Evolutionary conservation across 2,329 filamentous ascomycete genomes (phyloP).

Genomic region (Cercospora beticola): DNA sequence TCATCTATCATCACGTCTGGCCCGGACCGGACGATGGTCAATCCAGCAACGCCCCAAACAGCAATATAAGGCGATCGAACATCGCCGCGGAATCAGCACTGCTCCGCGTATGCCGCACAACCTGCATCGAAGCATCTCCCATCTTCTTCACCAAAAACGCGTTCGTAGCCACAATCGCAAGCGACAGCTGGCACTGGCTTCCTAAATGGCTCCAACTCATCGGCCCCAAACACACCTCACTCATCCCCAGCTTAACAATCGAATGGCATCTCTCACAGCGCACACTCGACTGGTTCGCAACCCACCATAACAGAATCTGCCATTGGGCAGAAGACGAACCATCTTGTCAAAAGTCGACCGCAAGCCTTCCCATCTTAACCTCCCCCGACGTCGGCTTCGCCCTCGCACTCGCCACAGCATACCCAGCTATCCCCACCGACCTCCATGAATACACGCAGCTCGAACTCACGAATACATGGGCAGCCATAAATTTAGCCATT

Average conservation of each 20-base stretch:
- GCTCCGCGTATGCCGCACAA: not conserved
- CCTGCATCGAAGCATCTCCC: not conserved
- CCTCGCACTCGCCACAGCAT: too few species aligned
- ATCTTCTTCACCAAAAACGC: not conserved
- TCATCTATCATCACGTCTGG: not conserved
- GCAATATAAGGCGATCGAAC: not conserved
- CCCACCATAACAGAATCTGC: too few species aligned
- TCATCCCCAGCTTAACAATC: not conserved
- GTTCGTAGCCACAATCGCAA: not conserved
- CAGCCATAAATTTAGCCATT: too few species aligned
- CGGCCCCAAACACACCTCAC: not conserved
- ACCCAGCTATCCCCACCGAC: too few species aligned
- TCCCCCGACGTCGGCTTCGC: too few species aligned
- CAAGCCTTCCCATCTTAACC: too few species aligned
- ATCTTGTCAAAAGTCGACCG: too few species aligned
- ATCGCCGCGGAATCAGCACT: not conserved
- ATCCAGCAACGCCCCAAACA: not conserved
- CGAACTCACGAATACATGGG: not conserved
- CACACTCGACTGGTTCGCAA: not conserved
- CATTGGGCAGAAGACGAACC: too few species aligned
- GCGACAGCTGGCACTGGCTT: not conserved
- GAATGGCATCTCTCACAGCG: not conserved
- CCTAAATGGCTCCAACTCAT: not conserved
- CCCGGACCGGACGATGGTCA: not conserved
- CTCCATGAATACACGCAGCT: not conserved